Percentiles rank a stretch among this genome's conserved stretches.
phyloP scores from a whole-genome alignment of 2,329 filamentous ascomycete species.

The Talaromyces atroroseus region DNA sequence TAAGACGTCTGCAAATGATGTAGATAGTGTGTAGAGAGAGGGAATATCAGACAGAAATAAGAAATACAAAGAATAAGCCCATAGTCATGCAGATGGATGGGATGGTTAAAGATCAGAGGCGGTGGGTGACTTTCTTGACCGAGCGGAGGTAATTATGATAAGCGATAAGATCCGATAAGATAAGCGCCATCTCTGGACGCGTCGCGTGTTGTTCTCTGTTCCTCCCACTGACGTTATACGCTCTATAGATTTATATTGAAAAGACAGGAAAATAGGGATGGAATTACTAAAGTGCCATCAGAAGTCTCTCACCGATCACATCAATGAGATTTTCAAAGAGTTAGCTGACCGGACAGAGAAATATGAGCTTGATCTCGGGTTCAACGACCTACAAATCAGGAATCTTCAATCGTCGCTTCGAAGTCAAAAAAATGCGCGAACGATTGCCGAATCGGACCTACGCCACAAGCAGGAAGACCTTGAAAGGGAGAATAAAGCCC shows the following conservation, averaged over 20 bases:
- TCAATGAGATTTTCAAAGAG: slow-evolving; percentile 24
- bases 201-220: slow-evolving; percentile 5
- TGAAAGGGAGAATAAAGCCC: neutral
- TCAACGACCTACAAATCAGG: neutral
- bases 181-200: slow-evolving; percentile 8
- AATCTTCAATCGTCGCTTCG: neutral
- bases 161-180: slow-evolving; percentile 6
- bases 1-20: too few relatives aligned
- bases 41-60: neutral
- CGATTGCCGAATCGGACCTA: too few relatives aligned
- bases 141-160: neutral
- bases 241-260: too few relatives aligned
- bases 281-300: slow-evolving; percentile 29
- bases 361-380: neutral
- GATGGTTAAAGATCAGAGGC: too few relatives aligned
- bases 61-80: neutral
- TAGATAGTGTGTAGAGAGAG: neutral
- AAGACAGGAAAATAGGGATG: too few relatives aligned
- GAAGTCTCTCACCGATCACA: slow-evolving; percentile 22
- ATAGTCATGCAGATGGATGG: too few relatives aligned
- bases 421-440: neutral
- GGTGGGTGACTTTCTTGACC: neutral
- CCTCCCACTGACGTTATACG: too few relatives aligned
- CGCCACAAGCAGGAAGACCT: neutral
- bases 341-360: neutral